A percentile compares a stretch with the other conserved stretches of the same genome.
Evolutionary conservation across 805 yeast genomes (phyloP).

Genomic region (Scheffersomyces ergatensis): DNA sequence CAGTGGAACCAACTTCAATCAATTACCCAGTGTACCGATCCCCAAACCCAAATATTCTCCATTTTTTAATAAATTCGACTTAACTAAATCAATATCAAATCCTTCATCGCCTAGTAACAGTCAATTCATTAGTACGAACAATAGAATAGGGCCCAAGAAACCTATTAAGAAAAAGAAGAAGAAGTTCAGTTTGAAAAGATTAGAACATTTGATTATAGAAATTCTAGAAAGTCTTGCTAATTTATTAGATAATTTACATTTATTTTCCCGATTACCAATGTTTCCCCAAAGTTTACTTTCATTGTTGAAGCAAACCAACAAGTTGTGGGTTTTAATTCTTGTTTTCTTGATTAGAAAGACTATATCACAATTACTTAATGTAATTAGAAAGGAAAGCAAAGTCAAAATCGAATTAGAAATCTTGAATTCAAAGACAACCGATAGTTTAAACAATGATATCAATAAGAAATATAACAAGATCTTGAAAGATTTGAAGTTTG

Average conservation of each 20-base stretch:
- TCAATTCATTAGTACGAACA: background rate
- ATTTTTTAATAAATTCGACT: conserved; percentile 27
- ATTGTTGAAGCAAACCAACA: conserved; percentile 40
- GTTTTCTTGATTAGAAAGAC: conserved; percentile 41
- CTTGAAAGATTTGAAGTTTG: conserved; percentile 40
- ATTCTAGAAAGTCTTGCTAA: conserved; percentile 36
- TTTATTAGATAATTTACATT: conserved; percentile 39
- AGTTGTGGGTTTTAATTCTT: conserved; percentile 40
- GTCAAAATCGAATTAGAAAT: conserved; percentile 35
- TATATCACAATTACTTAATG: conserved; percentile 38
- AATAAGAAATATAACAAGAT: conserved; percentile 36
- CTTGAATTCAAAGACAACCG: conserved; percentile 18
- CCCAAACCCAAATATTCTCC: conserved; percentile 34
- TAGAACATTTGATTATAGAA: conserved; percentile 27
- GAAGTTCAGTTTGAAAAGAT: conserved; percentile 25
- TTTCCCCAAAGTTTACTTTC: conserved; percentile 32
- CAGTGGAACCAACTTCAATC: conserved; percentile 6
- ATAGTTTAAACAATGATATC: conserved; percentile 20
- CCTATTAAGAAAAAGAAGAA: conserved; percentile 1
- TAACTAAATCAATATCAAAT: conserved; percentile 12
- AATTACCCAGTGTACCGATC: conserved; percentile 14
- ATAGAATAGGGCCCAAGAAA: background rate
- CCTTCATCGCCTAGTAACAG: background rate
- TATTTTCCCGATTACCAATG: conserved; percentile 41
- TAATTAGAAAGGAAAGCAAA: conserved; percentile 35